A percentile compares a stretch with the other conserved stretches of the same genome.
Evolutionary conservation across 352 stramenopile genomes (phyloP).

Genomic region (Phytophthora meadii): DNA sequence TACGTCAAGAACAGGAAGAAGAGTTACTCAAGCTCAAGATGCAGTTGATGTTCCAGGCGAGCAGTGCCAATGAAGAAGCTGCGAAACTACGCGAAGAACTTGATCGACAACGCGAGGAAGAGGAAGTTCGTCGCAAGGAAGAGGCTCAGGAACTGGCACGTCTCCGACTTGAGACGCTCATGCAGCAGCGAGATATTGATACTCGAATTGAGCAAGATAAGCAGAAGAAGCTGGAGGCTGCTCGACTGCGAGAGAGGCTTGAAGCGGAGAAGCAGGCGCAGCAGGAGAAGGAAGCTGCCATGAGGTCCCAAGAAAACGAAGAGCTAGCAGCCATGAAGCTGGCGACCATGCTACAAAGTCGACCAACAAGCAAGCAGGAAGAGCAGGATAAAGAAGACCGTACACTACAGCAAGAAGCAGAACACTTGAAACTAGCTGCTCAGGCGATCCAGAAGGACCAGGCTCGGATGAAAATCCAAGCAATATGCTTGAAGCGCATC

Average conservation of each 20-base stretch:
- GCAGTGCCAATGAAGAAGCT: slow-evolving; percentile 55
- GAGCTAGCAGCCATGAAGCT: slow-evolving; percentile 63
- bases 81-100: slow-evolving; percentile 51
- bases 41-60: slow-evolving; percentile 68
- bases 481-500: slow-evolving; percentile 59
- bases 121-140: slow-evolving; percentile 48
- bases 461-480: slow-evolving; percentile 71
- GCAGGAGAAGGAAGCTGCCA: slow-evolving; percentile 51
- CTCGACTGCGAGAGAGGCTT: slow-evolving; percentile 51
- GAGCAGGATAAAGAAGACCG: slow-evolving; percentile 43
- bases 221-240: slow-evolving; percentile 43
- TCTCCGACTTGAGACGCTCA: slow-evolving; percentile 60
- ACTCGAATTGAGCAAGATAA: slow-evolving; percentile 44
- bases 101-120: slow-evolving; percentile 50
- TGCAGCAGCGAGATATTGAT: slow-evolving; percentile 61
- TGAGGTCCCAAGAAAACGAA: slow-evolving; percentile 70
- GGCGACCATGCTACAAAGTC: slow-evolving; percentile 48
- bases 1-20: slow-evolving; percentile 76
- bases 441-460: slow-evolving; percentile 58
- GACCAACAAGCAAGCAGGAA: slow-evolving; percentile 34
- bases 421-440: slow-evolving; percentile 49
- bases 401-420: slow-evolving; percentile 49
- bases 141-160: slow-evolving; percentile 66
- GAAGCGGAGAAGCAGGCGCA: slow-evolving; percentile 50
- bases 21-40: slow-evolving; percentile 72